phyloP scores from a whole-genome alignment of 2,329 filamentous ascomycete species.

The Botryotinia convoluta region DNA sequence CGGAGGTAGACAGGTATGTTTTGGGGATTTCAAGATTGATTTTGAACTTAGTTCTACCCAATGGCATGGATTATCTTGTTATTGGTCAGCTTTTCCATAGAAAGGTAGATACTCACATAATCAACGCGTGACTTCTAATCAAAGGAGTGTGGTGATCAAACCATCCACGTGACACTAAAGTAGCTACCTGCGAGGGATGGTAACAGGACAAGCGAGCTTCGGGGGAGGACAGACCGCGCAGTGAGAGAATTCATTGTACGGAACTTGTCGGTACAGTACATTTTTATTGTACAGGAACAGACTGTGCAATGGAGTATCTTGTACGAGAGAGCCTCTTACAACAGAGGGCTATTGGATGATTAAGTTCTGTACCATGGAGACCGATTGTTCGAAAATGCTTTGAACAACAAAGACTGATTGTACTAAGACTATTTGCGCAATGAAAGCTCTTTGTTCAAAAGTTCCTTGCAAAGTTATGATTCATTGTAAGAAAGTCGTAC shows the following conservation, averaged over 20 bases:
- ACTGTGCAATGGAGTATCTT: background rate
- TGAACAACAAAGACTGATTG: background rate
- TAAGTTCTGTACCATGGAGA: background rate
- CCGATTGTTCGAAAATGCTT: background rate
- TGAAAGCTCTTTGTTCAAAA: background rate
- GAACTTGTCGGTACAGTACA: background rate
- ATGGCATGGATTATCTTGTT: too few species aligned
- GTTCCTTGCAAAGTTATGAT: background rate
- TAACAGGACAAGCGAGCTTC: background rate
- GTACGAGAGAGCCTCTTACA: background rate
- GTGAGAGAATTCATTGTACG: background rate
- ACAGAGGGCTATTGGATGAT: background rate
- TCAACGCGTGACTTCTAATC: too few species aligned
- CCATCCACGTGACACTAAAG: background rate
- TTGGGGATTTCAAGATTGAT: too few species aligned
- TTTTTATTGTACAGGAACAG: fast-evolving
- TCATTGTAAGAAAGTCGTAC: background rate
- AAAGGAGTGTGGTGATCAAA: too few species aligned
- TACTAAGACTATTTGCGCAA: background rate
- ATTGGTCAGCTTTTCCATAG: too few species aligned
- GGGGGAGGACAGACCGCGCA: fast-evolving
- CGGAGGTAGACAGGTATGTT: too few species aligned
- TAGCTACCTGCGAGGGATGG: background rate
- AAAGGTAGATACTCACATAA: too few species aligned
- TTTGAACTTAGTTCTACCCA: too few species aligned